Base-by-base conservation (phyloP, 768 basidiomycete species). In the Pleurotus tuoliensis region DNA sequence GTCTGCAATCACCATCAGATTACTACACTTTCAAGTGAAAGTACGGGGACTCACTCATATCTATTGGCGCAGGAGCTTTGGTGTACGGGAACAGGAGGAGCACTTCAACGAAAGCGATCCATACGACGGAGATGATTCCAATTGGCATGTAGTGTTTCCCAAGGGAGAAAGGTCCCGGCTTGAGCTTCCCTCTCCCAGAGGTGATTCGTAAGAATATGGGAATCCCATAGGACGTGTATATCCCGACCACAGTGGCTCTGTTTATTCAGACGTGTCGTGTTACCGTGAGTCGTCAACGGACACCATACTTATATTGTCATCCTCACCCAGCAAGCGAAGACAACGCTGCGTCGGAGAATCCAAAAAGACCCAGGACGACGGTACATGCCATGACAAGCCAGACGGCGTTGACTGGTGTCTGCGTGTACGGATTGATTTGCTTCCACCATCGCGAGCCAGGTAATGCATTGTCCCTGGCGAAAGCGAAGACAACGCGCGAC, bases 401-500 rank as follows among this genome's bases (percentile, higher is more conserved):
- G n/a, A 75, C 71, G 15, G 72, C 71, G 54, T 73, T 71, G n/a
- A 73, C 67, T 0, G 75, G 76, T 6, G 68, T 73, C 39, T 64
- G 63, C 1, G 70, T 72, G 13, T 51, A 50, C 1, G 34, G 61
- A 55, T 74, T 73, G 49, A 74, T 61, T 55, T 63, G 61, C 53
- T 71, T 71, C 71, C 70, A 72, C 66, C 64, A 72, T 20, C 64
- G 63, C 1, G 74, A 74, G 9, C 73, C 72, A 3, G 74, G 74
- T 7, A 73, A 61, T 11, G 71, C 75, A 46, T 72, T 64, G 45
- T 75, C 75, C 8, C 75, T 67, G 8, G 83, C 82, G 59, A 86
- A 82, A 3, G 83, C 83, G 48, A 84, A 86, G 39, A 86, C 73
- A 44, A 86, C 83, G 5, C 84, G 80, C 13, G 83, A 84, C 9